Evolutionary conservation across 352 stramenopile genomes (phyloP).

Genomic region (Phytophthora constricta): DNA sequence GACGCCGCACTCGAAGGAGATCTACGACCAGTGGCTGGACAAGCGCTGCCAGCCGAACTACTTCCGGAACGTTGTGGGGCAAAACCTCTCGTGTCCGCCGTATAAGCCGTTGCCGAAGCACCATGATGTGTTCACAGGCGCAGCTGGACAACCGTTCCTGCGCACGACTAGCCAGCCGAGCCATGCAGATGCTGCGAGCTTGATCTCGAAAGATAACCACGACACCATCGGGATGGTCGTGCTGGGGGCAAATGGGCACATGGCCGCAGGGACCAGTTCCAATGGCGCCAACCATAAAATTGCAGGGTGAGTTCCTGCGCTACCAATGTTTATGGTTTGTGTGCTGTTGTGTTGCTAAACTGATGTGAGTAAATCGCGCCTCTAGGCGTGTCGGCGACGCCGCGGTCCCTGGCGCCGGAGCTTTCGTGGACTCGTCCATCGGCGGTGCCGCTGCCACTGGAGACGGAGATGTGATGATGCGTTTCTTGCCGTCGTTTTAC

Average conservation of each 20-base stretch:
- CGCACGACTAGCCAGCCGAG: constrained; percentile 25
- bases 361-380: neutral
- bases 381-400: constrained; percentile 88
- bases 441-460: constrained; percentile 87
- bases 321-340: too few relatives aligned
- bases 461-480: constrained; percentile 94
- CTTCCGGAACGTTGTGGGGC: constrained; percentile 75
- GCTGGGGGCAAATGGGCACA: constrained; percentile 61
- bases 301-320: constrained; percentile 52
- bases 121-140: constrained; percentile 28
- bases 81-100: constrained; percentile 80
- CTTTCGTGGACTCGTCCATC: constrained; percentile 85
- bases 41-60: constrained; percentile 91
- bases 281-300: constrained; percentile 93
- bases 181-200: constrained; percentile 20
- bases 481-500: constrained; percentile 87
- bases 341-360: neutral
- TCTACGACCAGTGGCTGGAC: constrained; percentile 63
- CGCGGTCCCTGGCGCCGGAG: constrained; percentile 81
- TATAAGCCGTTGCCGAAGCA: constrained; percentile 59
- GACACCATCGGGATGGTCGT: constrained; percentile 93
- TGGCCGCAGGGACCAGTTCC: constrained; percentile 87
- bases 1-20: constrained; percentile 62
- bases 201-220: constrained; percentile 79
- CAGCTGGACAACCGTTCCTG: constrained; percentile 28